These are phyloP conservation scores for Apostasia ramifera DNA, from an alignment of 106 monocot species.

Conservation along the genomic window DNA sequence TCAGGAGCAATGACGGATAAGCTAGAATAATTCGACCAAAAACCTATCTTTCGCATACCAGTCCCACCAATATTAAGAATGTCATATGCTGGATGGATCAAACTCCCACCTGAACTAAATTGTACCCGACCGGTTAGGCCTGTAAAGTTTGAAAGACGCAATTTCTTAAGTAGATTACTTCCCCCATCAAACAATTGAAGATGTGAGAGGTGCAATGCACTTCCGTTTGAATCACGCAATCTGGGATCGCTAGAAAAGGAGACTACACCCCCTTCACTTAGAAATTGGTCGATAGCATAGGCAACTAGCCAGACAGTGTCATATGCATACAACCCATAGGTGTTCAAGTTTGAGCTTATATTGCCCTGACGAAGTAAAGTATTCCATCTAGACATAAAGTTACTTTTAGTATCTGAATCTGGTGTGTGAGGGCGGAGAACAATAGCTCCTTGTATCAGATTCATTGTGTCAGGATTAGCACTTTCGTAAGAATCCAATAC, in stretches of 20 bases:
- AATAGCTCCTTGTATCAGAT: slow-evolving; percentile 57
- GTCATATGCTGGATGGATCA: slow-evolving; percentile 49
- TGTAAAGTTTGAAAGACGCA: slow-evolving; percentile 23
- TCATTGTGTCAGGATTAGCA: slow-evolving; percentile 25
- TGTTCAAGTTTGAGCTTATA: slow-evolving; percentile 33
- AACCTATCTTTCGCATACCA: slow-evolving; percentile 34
- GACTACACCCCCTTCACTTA: slow-evolving; percentile 28
- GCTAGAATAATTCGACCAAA: slow-evolving; percentile 48
- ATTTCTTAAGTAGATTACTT: slow-evolving; percentile 20
- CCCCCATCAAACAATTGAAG: slow-evolving; percentile 40
- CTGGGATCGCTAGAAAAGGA: slow-evolving; percentile 52
- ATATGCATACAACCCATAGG: slow-evolving; percentile 71
- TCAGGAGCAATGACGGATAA: slow-evolving; percentile 49
- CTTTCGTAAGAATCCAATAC: slow-evolving; percentile 35
- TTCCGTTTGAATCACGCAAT: slow-evolving; percentile 30
- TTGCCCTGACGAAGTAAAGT: slow-evolving; percentile 12
- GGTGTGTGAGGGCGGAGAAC: slow-evolving; percentile 45
- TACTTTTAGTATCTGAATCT: slow-evolving; percentile 35
- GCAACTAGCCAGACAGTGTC: slow-evolving; percentile 79
- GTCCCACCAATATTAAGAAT: slow-evolving; percentile 46
- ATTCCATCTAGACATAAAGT: slow-evolving; percentile 50
- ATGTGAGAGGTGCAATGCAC: slow-evolving; percentile 18
- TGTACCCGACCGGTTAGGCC: slow-evolving; percentile 34
- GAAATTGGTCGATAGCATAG: slow-evolving; percentile 50
- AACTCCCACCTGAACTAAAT: slow-evolving; percentile 30